A percentile compares a stretch with the other conserved stretches of the same genome.
phyloP scores from a whole-genome alignment of 345 rosid species.

The Gossypium bickii region DNA sequence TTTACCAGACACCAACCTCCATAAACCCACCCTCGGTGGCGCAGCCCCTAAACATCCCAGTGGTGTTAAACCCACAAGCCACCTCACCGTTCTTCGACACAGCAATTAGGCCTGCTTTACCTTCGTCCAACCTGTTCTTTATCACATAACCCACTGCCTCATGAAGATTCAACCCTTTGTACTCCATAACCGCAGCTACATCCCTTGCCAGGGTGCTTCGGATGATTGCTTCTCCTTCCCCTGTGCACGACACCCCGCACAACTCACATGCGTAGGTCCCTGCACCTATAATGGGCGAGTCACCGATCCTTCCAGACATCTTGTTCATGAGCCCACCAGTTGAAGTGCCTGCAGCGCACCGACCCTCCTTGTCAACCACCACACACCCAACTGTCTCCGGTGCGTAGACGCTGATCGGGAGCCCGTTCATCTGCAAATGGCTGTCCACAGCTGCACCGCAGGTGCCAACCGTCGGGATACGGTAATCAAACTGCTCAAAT shows the following conservation, averaged over 20 bases:
- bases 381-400: conserved; percentile 96
- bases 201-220: conserved; percentile 85
- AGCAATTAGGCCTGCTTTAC: conserved; percentile 79
- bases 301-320: conserved; percentile 79
- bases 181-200: conserved; percentile 95
- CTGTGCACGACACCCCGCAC: conserved; percentile 86
- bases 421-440: conserved; percentile 76
- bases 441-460: conserved; percentile 54
- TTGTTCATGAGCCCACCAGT: conserved; percentile 96
- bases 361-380: conserved; percentile 74
- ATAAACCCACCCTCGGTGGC: conserved; percentile 85
- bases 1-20: conserved; percentile 78
- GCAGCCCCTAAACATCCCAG: conserved; percentile 86
- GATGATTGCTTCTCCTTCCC: conserved; percentile 96
- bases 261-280: conserved; percentile 84
- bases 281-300: conserved; percentile 81
- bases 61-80: conserved; percentile 72
- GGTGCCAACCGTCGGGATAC: conserved; percentile 45
- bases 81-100: conserved; percentile 85
- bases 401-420: conserved; percentile 78
- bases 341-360: conserved; percentile 93
- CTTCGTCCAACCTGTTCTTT: conserved; percentile 68
- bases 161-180: conserved; percentile 71
- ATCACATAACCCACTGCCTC: conserved; percentile 63
- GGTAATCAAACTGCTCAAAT: conserved; percentile 66